These are phyloP conservation scores for Mortierella sp. DNA, from an alignment of 371 early-diverging fungal genomes.

Conservation along the genomic window DNA sequence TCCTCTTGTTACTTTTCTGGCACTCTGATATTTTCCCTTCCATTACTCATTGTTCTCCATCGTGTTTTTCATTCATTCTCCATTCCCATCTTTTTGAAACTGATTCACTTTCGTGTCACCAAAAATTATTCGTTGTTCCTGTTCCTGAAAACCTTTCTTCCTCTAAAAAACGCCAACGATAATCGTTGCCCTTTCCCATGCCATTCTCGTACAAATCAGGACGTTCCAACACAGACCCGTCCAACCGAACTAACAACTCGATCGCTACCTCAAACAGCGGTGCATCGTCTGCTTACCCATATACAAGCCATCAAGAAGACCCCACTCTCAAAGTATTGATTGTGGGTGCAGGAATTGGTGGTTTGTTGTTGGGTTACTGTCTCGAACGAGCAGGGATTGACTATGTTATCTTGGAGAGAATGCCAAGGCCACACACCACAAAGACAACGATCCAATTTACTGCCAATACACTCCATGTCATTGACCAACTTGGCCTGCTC, in stretches of 20 bases:
- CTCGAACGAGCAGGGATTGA: slow-evolving; percentile 51
- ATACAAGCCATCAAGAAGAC: neutral
- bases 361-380: slow-evolving; percentile 36
- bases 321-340: slow-evolving; percentile 34
- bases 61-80: neutral
- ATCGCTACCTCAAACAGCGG: neutral
- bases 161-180: neutral
- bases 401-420: slow-evolving; percentile 33
- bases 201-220: slow-evolving; percentile 7
- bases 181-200: neutral
- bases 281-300: neutral
- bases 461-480: slow-evolving; percentile 20
- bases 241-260: neutral
- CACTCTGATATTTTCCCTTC: neutral
- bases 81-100: neutral
- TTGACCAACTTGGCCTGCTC: slow-evolving; percentile 43
- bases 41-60: neutral
- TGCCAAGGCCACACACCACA: slow-evolving; percentile 2
- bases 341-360: slow-evolving; percentile 42
- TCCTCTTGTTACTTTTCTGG: too few species aligned
- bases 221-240: neutral
- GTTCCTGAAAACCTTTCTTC: neutral
- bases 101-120: neutral
- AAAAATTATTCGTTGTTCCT: neutral
- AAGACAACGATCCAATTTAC: slow-evolving; percentile 36